These are phyloP conservation scores for Neoboletus brunneissimus DNA, from an alignment of 768 basidiomycete genomes.

Conservation along the genomic window DNA sequence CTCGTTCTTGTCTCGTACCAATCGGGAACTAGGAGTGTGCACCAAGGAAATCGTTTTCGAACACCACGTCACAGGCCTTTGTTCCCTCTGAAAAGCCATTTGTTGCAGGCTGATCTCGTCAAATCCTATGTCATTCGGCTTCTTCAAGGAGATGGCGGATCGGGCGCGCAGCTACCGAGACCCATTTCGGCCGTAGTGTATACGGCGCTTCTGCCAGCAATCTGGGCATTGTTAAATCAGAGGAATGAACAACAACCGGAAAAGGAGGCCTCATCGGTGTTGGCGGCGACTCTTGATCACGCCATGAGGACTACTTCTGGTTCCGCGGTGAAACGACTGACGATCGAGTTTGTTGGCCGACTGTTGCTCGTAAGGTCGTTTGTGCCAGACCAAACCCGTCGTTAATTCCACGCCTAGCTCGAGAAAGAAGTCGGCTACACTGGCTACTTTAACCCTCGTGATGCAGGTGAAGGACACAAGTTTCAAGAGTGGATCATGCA, in stretches of 20 bases:
- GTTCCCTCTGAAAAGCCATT: slow-evolving; percentile 15
- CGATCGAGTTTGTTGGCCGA: slow-evolving; percentile 73
- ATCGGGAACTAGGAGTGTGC: slow-evolving; percentile 6
- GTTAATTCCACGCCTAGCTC: slow-evolving; percentile 43
- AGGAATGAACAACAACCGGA: slow-evolving; percentile 25
- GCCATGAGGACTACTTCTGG: slow-evolving; percentile 55
- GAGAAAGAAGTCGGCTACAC: slow-evolving; percentile 52
- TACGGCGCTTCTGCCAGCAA: slow-evolving; percentile 64
- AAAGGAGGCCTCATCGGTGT: slow-evolving; percentile 33
- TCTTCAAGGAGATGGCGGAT: slow-evolving; percentile 49
- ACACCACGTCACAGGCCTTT: slow-evolving; percentile 14
- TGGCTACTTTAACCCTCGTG: slow-evolving; percentile 44
- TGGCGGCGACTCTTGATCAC: slow-evolving; percentile 61
- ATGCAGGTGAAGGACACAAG: slow-evolving; percentile 27
- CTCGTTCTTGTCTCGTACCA: slow-evolving; percentile 41
- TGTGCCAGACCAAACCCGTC: not conserved
- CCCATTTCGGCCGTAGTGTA: slow-evolving; percentile 60
- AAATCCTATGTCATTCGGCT: slow-evolving; percentile 59
- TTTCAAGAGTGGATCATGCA: slow-evolving; percentile 68
- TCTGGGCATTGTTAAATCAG: slow-evolving; percentile 71
- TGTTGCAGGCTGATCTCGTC: slow-evolving; percentile 48
- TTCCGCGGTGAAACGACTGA: slow-evolving; percentile 61
- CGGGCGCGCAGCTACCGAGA: slow-evolving; percentile 43
- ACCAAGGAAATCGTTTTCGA: slow-evolving; percentile 9
- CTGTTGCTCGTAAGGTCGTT: slow-evolving; percentile 57